phyloP scores from a whole-genome alignment of 345 rosid genomes.

The Nephelium lappaceum region DNA sequence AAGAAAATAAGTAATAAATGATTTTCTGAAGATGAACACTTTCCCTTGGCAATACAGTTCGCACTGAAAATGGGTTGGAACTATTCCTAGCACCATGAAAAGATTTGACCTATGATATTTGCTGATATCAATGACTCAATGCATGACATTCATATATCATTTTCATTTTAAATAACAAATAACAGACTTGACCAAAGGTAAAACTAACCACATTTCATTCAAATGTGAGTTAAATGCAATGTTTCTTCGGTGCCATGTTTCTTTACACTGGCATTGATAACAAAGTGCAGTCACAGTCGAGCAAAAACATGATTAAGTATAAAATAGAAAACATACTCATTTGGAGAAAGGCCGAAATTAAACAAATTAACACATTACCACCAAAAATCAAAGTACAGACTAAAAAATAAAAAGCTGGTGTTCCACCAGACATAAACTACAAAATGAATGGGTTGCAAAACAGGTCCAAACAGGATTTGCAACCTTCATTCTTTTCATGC shows the following conservation, averaged over 20 bases:
- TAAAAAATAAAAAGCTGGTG: neutral
- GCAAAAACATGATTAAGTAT: neutral
- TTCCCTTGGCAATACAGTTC: neutral
- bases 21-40: neutral
- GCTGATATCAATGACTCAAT: constrained; percentile 1
- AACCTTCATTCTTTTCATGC: neutral
- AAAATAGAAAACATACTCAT: neutral
- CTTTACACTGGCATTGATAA: neutral
- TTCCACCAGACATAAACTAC: neutral
- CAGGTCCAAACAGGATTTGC: neutral
- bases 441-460: neutral
- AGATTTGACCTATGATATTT: neutral
- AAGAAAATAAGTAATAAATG: neutral
- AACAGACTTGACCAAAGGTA: neutral
- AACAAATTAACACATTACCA: neutral
- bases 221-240: neutral
- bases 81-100: neutral
- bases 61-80: neutral
- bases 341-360: neutral
- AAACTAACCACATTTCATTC: neutral
- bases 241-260: neutral
- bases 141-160: neutral
- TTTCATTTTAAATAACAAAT: neutral
- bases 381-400: neutral
- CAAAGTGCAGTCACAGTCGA: neutral